Evolutionary conservation across 2,329 filamentous ascomycete species (phyloP).

Genomic region (Trichoderma oligosporum): DNA sequence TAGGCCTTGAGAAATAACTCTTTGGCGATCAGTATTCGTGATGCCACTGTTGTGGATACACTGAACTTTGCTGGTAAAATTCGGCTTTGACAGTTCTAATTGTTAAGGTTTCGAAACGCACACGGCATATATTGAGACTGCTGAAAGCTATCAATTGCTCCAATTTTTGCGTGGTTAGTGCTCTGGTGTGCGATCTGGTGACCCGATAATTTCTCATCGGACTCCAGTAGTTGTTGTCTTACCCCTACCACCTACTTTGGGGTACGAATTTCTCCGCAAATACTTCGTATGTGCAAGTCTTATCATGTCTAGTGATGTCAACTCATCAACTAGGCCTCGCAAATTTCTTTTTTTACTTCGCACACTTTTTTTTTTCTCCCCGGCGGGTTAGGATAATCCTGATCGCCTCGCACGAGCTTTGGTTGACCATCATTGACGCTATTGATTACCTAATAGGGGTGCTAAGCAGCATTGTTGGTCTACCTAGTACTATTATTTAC

Average conservation of each 20-base stretch:
- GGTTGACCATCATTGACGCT: not conserved
- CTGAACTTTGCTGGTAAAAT: not conserved
- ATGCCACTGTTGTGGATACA: not conserved
- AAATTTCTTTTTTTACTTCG: too few relatives aligned
- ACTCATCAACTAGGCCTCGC: not conserved
- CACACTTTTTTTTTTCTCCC: not conserved
- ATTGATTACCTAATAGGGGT: too few relatives aligned
- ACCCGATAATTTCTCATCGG: constrained; percentile 7
- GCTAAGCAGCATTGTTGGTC: constrained; percentile 1
- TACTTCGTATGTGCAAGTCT: not conserved
- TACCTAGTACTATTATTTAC: too few relatives aligned
- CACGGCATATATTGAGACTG: not conserved
- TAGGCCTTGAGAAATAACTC: not conserved
- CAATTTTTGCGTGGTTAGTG: not conserved
- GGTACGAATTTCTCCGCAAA: too few relatives aligned
- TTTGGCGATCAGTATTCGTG: not conserved
- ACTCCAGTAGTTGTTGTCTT: not conserved
- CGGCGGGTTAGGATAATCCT: too few relatives aligned
- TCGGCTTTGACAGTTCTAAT: not conserved
- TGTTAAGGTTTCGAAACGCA: constrained; percentile 9
- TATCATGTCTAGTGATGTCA: not conserved
- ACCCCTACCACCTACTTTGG: not conserved
- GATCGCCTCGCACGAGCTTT: too few relatives aligned
- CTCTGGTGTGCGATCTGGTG: constrained; percentile 2
- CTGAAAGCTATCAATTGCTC: not conserved